A percentile compares a stretch with the other conserved stretches of the same genome.
phyloP scores from a whole-genome alignment of 345 rosid genomes.

The Linum lewisii region DNA sequence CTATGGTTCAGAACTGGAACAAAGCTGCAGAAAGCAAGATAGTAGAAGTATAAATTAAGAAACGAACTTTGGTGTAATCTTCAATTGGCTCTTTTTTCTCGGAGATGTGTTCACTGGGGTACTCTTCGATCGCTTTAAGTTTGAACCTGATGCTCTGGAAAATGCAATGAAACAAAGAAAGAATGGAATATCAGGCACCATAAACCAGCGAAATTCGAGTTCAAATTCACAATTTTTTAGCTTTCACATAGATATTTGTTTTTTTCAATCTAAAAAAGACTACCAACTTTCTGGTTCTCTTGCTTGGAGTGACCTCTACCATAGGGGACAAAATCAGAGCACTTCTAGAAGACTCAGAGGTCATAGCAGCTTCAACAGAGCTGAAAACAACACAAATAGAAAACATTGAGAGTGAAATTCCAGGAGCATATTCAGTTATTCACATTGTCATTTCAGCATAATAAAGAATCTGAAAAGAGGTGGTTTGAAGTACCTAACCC shows the following conservation, averaged over 20 bases:
- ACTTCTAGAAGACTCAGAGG: neutral
- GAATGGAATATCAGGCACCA: neutral
- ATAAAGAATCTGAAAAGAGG: neutral
- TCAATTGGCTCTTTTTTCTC: neutral
- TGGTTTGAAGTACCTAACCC: neutral
- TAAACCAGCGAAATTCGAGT: neutral
- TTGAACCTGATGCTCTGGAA: neutral
- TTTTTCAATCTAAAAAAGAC: neutral
- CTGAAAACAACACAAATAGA: neutral
- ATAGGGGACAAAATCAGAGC: neutral
- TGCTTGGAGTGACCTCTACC: neutral
- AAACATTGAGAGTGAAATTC: neutral
- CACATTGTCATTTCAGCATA: neutral
- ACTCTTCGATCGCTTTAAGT: neutral
- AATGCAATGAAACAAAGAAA: neutral
- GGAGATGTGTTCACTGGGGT: neutral
- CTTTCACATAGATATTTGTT: neutral
- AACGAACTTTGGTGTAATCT: neutral
- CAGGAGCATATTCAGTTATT: neutral
- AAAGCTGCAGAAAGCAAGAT: too few species aligned
- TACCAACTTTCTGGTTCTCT: slow-evolving; percentile 2
- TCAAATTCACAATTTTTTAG: too few species aligned
- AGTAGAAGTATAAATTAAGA: neutral
- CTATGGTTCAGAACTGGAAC: too few species aligned
- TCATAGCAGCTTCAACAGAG: neutral